Evolutionary conservation across 257 asterid genomes (phyloP).

Genomic region (Lavandula angustifolia): DNA sequence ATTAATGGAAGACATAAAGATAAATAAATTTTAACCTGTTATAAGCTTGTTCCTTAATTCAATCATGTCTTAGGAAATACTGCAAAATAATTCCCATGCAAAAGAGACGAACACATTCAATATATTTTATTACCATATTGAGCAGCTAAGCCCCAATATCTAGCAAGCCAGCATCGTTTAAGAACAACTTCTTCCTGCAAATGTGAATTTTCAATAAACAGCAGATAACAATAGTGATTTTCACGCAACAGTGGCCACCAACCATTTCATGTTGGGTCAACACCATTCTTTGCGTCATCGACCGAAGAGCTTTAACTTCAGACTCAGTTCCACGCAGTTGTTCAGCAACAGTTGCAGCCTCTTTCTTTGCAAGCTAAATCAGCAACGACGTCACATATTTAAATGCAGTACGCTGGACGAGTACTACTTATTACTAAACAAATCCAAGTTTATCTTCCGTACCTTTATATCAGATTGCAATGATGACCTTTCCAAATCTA

Average conservation of each 20-base stretch:
- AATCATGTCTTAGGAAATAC: constrained; percentile 1
- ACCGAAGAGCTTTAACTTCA: constrained; percentile 78
- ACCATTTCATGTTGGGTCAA: constrained; percentile 94
- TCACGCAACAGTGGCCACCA: constrained; percentile 29
- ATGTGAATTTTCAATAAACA: constrained; percentile 30
- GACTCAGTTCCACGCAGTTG: constrained; percentile 69
- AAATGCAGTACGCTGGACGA: constrained; percentile 32
- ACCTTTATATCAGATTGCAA: constrained; percentile 74
- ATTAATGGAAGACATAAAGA: constrained; percentile 13
- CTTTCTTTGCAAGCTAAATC: constrained; percentile 68
- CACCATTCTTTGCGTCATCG: constrained; percentile 96
- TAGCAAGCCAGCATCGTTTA: constrained; percentile 98
- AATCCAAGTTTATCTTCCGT: constrained; percentile 27
- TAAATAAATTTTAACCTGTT: neutral
- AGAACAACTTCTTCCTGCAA: constrained; percentile 98
- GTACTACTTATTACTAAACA: constrained; percentile 18
- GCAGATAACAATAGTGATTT: constrained; percentile 19
- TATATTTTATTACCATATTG: constrained; percentile 63
- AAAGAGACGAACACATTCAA: constrained; percentile 23
- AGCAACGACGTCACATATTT: constrained; percentile 33
- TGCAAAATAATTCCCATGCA: neutral
- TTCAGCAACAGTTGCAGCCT: constrained; percentile 58
- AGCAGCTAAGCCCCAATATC: constrained; percentile 97
- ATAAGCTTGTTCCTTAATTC: neutral
- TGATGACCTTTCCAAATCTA: constrained; percentile 60